Base-by-base conservation (phyloP, 306 rosid genomes). In the Adenanthera pavonina region DNA sequence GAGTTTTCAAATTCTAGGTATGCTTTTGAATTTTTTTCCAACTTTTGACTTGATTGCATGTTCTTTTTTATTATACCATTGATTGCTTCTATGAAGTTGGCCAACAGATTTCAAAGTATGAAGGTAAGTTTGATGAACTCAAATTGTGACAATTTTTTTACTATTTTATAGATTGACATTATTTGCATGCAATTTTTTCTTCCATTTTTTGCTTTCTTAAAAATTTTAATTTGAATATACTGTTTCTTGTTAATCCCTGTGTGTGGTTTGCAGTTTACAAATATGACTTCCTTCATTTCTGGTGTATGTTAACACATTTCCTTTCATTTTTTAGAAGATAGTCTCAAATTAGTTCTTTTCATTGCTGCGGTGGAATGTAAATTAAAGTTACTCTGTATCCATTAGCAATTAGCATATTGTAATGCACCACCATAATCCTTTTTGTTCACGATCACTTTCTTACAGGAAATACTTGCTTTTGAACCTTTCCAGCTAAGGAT, bases 1-100 rank as follows among this genome's bases (percentile, higher is more conserved):
- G 97, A 96, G 85, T 95, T 86, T 87, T 93, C 99, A 0, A 95
- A 92, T 81, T 79, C 92, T 84, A 91, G 94, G 99, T 95, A 75
- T 82, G 90, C 75, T 14, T 83, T 51, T 57, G 13, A 3, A 0
- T 47, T 47, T 56, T 25, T 66, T 12, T 19, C 2, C 3, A 64
- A 15, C 46, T 11, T 36, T 72, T 3, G 33, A 62, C 76, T 9
- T 75, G 10, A 13, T 65, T 76, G 78, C 84, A 86, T 86, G 86
- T 76, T 61, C 44, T n/a, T 62, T 89, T 72, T 53, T 40, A 68
- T 11, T 64, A n/a, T 47, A 5, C 36, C 53, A 4, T 44, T 44
- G 72, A 69, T 70, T 14, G 49, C 35, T 4, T 15, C 13, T 78
- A 2, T 15, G 5, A 10, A 69, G 57, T 54, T 43, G 35, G 7